Base-by-base conservation (phyloP, 192 early-diverging fungal genomes). In the Powellomyces hirtus region DNA sequence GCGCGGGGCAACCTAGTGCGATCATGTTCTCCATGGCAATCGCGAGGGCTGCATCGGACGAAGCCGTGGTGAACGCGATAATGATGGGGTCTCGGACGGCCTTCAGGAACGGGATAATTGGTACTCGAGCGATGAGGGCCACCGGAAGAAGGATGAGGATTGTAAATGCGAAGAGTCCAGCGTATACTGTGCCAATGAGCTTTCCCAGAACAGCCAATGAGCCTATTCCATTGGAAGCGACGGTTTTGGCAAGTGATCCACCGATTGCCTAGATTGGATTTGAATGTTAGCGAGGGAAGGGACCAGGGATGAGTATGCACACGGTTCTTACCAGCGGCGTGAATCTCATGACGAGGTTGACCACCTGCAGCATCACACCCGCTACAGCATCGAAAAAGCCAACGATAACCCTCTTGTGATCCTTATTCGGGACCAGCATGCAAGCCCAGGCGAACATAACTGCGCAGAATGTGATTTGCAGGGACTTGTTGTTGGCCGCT, bases 61-160 rank as follows among this genome's bases (percentile, higher is more conserved):
- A 88, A 30, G 90, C 89, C 26, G 89, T 88, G 27, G 85, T 81
- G 61, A 90, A 91, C 8, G 90, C 89, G 72, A 91, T 87, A 46
- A 89, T 37, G 70, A 89, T 81, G 14, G 90, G 90, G 30, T 85
- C 72, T 35, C 75, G 59, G 18, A 89, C 77, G 26, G 81, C 75
- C 18, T 67, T 64, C 29, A 75, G 44, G 68, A 86, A 90, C 7
- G 81, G 79, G n/a, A 65, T 51, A 42, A 88, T 62, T 4, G 87
- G 83, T 1, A 91, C 42, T n/a, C 77, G 73, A 22, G 76, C 58
- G 10, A 90, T 37, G 10, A 89, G 70, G 57, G 80, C 68, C 58
- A 91, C 68, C 33, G 88, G 84, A 1, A 90, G 31, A 18, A 91
- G 72, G 30, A 89, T 65, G 16, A 77, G 31, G 36, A 79, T n/a